Base-by-base conservation (phyloP, 2,329 filamentous ascomycete species). In the Ophiostoma ips region DNA sequence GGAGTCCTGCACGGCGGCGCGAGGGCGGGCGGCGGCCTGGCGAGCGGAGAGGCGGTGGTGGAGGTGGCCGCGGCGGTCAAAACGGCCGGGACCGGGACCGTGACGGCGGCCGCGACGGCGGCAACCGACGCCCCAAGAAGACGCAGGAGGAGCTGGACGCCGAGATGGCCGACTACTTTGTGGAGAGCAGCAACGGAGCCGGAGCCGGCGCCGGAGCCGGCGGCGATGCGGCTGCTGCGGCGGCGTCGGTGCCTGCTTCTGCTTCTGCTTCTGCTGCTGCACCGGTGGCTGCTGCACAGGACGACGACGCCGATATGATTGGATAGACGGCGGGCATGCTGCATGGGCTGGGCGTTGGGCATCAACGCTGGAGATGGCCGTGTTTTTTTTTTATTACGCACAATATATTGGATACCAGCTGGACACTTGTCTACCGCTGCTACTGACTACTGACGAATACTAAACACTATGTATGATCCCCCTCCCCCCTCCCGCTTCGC, bases 131-230 rank as follows among this genome's bases (percentile, higher is more conserved):
- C n/a, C 19, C 36, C 38, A 40, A 35, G 24, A 95, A 94, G 75
- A 95, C 89, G 0, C 84, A 88, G 57, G 86, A 94, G 59, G 87
- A 95, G 63, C 72, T 95, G 37, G 89, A 95, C 63, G 87, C 86
- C n/a, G 89, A 95, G 67, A 95, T 95, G 89, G 87, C 83, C 30
- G 87, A 95, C 62, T 95, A 95, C 65, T 95, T 87, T 71, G 81
- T 75, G 30, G 69, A 46, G 16, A 35, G 49, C 35, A 19, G 46
- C 24, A 48, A 33, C 44, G 65, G 61, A 48, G 64, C 60, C n/a
- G 67, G 34, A 30, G 4, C 9, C 30, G 16, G 30, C 44, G 44
- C 30, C 30, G 18, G n/a, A 3, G 19, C 21, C 2, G 49, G 7
- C 12, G 40, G 34, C 4, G 44, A 31, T 5, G 15, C 28, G 3